Evolutionary conservation across 345 rosid genomes (phyloP), one percentile per base, ranked within the genome.

Genomic region (Salix exigua): DNA sequence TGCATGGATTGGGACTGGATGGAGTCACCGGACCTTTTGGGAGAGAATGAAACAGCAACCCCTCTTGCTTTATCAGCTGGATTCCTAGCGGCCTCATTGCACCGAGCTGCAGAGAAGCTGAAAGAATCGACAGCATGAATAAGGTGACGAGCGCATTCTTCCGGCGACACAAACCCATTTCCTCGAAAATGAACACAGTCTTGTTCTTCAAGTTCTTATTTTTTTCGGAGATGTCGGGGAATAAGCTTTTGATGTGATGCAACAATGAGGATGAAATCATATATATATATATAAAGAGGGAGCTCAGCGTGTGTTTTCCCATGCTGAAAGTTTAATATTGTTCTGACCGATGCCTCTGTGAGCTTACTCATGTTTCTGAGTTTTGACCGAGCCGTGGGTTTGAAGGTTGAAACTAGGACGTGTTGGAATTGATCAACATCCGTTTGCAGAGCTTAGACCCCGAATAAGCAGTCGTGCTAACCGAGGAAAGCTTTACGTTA

Each of bases 71-170:
- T 23, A 35, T 2, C 51, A 37, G 33, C 66, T 33, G 38, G 4
- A 21, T 17, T 2, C 37, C 60, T 18, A 77, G 25, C 31, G 80
- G 80, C 64, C 80, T 77, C 75, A 23, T 70, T 44, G 48, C 80
- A 21, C 70, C 80, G 31, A 62, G 63, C 25, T 71, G 75, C 6
- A 70, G 7, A 46, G 63, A 77, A 42, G 69, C 62, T 31, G 35
- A 70, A 31, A 77, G 71, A 76, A 76, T 68, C 42, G 26, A 68
- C 2, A 68, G 2, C 5, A 77, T 33, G 17, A 77, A 62, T 0
- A 63, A 1, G 13, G 19, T 4, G 2, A 6, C 2, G 42, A 63
- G 6, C 2, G 51, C 44, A 28, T 23, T 77, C 23, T 48, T 33
- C 60, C 19, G 62, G 21, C 5, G 28, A 40, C 12, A 60, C 14